phyloP scores from a whole-genome alignment of 2,329 filamentous ascomycete species.

The Botrytis pseudocinerea region DNA sequence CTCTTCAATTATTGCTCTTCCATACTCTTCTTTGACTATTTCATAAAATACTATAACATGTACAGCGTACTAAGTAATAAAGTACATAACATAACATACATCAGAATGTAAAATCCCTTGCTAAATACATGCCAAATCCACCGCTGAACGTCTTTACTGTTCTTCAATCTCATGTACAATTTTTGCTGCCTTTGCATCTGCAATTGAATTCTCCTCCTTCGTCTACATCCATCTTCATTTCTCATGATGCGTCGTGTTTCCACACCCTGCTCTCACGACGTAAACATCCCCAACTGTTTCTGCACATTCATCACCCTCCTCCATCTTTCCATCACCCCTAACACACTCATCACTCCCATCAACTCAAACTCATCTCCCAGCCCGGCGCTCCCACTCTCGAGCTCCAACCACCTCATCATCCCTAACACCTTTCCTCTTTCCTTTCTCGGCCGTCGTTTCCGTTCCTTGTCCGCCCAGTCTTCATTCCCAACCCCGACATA shows the following conservation, averaged over 20 bases:
- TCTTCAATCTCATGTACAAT: conserved; percentile 14
- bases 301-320: conserved; percentile 29
- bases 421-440: conserved; percentile 13
- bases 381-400: conserved; percentile 26
- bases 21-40: not conserved
- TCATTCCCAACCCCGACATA: conserved; percentile 32
- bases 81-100: conserved; percentile 14
- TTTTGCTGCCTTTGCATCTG: not conserved
- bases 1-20: not conserved
- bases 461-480: conserved; percentile 23
- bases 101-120: conserved; percentile 1
- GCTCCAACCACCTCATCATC: conserved; percentile 17
- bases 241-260: not conserved
- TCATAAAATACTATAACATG: conserved; percentile 1
- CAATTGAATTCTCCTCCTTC: not conserved
- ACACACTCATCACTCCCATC: conserved; percentile 34
- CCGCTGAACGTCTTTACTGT: not conserved
- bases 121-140: conserved; percentile 13
- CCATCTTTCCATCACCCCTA: conserved; percentile 34
- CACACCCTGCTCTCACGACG: not conserved
- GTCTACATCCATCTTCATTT: not conserved
- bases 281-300: conserved; percentile 25
- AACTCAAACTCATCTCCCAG: conserved; percentile 36
- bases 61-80: not conserved
- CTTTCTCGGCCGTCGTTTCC: conserved; percentile 32